Percentiles rank a stretch among this genome's conserved stretches.
phyloP scores from a whole-genome alignment of 2,329 filamentous ascomycete genomes.

The Fusarium sp. region DNA sequence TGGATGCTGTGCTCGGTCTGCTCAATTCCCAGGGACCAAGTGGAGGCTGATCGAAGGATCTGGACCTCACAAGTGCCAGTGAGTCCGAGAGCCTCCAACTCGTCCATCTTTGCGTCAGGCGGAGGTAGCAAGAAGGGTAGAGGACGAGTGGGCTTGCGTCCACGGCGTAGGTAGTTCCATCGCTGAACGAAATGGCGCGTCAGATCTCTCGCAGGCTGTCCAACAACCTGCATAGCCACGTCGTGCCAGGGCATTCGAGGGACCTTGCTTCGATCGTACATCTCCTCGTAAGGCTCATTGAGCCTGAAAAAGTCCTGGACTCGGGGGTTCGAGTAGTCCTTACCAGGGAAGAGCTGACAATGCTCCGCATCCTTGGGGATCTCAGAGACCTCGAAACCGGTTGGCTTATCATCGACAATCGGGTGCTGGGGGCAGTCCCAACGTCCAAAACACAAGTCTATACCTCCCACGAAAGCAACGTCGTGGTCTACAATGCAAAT shows the following conservation, averaged over 20 bases:
- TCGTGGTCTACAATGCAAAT: slow-evolving; percentile 97
- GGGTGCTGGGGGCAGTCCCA: slow-evolving; percentile 97
- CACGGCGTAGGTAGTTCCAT: slow-evolving; percentile 96
- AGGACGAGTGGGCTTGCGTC: slow-evolving; percentile 89
- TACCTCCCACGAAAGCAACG: slow-evolving; percentile 91
- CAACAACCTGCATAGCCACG: slow-evolving; percentile 96
- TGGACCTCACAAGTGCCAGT: slow-evolving; percentile 96
- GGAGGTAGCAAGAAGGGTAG: slow-evolving; percentile 93
- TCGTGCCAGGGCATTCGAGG: slow-evolving; percentile 99
- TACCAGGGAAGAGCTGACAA: slow-evolving; percentile 95
- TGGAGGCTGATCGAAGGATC: slow-evolving; percentile 86
- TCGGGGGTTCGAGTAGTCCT: slow-evolving; percentile 96
- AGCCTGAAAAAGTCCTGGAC: slow-evolving; percentile 95
- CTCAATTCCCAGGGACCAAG: slow-evolving; percentile 91
- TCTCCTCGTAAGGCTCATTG: slow-evolving; percentile 95
- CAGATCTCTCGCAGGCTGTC: slow-evolving; percentile 91
- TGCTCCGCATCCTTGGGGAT: slow-evolving; percentile 86
- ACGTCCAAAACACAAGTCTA: slow-evolving; percentile 94
- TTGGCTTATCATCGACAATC: slow-evolving; percentile 90
- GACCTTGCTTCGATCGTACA: slow-evolving; percentile 91
- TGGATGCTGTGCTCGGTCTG: slow-evolving; percentile 94
- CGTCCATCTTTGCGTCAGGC: slow-evolving; percentile 85
- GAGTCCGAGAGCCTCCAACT: slow-evolving; percentile 85
- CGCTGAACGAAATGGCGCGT: slow-evolving; percentile 96
- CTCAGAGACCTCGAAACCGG: slow-evolving; percentile 84